Conservation (phyloP, 2,329 filamentous ascomycete genomes). For the Cryphonectria radicalis region DNA sequence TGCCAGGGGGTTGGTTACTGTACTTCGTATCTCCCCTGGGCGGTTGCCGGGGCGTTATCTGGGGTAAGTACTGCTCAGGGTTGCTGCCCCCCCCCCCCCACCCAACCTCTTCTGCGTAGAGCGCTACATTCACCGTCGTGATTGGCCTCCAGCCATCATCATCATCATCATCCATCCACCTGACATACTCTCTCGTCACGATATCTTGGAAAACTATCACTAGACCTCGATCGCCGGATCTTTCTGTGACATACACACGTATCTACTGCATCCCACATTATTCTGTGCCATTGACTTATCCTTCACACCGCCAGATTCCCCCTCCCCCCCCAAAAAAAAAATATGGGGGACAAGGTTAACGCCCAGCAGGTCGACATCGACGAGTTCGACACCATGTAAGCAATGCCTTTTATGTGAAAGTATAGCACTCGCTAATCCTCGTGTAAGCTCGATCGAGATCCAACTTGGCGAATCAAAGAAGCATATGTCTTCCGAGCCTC, state of each 20-base stretch:
- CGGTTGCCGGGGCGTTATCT: slow-evolving; percentile 6
- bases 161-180: neutral
- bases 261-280: neutral
- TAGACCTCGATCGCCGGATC: neutral
- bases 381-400: slow-evolving; percentile 61
- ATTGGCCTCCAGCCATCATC: neutral
- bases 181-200: neutral
- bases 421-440: neutral
- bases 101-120: neutral
- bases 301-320: neutral
- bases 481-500: neutral
- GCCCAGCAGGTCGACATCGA: slow-evolving; percentile 52
- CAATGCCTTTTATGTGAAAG: slow-evolving; percentile 23
- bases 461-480: slow-evolving; percentile 33
- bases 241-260: neutral
- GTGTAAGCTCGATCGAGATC: slow-evolving; percentile 45
- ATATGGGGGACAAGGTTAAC: slow-evolving; percentile 35
- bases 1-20: neutral
- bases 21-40: neutral
- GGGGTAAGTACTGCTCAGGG: neutral
- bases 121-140: neutral
- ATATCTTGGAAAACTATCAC: neutral
- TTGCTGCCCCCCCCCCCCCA: neutral
- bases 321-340: neutral
- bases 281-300: neutral